Evolutionary conservation across 2,329 filamentous ascomycete species (phyloP), one percentile per base, ranked within the genome.

Genomic region (Atkinsonella hypoxylon): DNA sequence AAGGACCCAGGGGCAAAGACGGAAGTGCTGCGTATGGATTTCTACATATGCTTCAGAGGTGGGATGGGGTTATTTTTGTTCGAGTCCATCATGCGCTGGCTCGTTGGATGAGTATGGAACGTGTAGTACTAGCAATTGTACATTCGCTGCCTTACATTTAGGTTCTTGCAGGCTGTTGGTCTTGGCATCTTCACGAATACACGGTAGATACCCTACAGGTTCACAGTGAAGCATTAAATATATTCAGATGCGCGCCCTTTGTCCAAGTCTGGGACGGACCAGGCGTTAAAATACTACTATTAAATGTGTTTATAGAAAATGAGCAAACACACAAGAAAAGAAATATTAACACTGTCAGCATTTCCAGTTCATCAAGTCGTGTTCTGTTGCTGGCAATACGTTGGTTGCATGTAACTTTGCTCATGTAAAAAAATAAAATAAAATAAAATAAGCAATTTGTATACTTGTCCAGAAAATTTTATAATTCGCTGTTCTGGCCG

Each of bases 401-500:
- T 26, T 26, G 26, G 26, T 26, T 26, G 26, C 4, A 2, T 26
- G 26, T 26, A 26, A 26, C 26, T 26, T 26, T 26, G 26, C 20
- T 22, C 20, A 22, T 22, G 20, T n/a, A n/a, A 22, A 22, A 22
- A 22, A 5, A 22, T 22, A 22, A 22, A 22, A 22, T n/a, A n/a
- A n/a, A n/a, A n/a, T n/a, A n/a, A n/a, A n/a, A n/a, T n/a, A n/a
- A 22, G 20, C 20, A 22, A 26, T 26, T 26, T 26, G 26, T 26
- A 7, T 26, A 26, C 26, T 26, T 26, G 26, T 26, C 40, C 10
- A 15, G 12, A 41, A 8, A 42, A 32, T n/a, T 17, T 41, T 32
- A 50, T 6, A 53, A 18, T 44, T 51, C 45, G 20, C 22, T 17
- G 12, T 41, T 12, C 26, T 31, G 42, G 13, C 53, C 52, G 36